Evolutionary conservation across 1,284 basidiomycete species (phyloP), one percentile per base, ranked within the genome.

Genomic region (Cutaneotrichosporon sp.): DNA sequence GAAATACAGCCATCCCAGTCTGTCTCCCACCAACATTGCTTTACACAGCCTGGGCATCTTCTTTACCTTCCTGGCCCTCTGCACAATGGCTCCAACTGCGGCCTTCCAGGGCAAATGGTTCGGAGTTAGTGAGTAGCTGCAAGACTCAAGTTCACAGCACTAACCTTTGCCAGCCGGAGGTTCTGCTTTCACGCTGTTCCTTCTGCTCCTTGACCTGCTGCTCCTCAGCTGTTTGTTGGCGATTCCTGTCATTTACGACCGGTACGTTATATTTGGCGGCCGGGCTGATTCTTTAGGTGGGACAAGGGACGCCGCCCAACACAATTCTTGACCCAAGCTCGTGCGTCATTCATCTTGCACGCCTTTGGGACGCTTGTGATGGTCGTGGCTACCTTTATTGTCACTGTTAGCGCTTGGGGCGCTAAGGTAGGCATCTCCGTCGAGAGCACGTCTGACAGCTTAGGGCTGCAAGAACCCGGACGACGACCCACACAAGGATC

Each of bases 61-160:
- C 78, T 89, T 92, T 81, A 85, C 86, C 68, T 92, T 93, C 68
- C 79, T 93, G 42, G 83, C 87, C 10, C 86, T 92, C 82, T 86
- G 84, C 50, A 90, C 87, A 67, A 90, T 88, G 65, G 90, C 85
- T 4, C 85, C 85, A 60, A 86, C 90, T 3, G 90, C 90, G 0
- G 78, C 79, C 19, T 94, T 93, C 71, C 90, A 94, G 63, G 84
- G 85, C 5, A 85, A 86, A 63, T 90, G 83, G 82, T 80, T 92
- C 35, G 37, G 86, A 4, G 87, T 88, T 49, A 91, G 90, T 91
- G 66, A 66, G 88, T 83, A 9, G 4, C 19, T 2, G n/a, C n/a
- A n/a, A n/a, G n/a, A n/a, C 24, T 20, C 24, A 32, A 16, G 20
- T 22, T 22, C 12, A 24, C n/a, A 10, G 26, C 29, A 27, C 39